Evolutionary conservation across 1,284 basidiomycete genomes (phyloP).

Genomic region (Leccinum angustisporum): DNA sequence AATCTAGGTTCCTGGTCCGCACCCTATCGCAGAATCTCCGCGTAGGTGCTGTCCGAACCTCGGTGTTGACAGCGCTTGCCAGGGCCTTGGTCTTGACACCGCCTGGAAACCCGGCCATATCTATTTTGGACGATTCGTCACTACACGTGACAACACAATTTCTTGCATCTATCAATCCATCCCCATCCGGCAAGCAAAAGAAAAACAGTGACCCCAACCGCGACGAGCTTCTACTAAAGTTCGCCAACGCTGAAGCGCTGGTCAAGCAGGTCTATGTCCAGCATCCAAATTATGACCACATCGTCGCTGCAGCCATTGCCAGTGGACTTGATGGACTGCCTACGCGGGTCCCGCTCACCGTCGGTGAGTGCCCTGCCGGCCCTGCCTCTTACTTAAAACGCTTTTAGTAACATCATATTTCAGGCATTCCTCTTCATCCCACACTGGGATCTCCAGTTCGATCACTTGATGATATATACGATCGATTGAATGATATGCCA

Average conservation of each 20-base stretch:
- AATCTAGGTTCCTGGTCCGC: conserved; percentile 81
- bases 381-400: conserved; percentile 9
- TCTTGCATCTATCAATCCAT: conserved; percentile 39
- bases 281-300: conserved; percentile 87
- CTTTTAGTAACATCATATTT: conserved; percentile 12
- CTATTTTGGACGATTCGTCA: conserved; percentile 28
- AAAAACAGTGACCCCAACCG: conserved; percentile 45
- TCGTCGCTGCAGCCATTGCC: conserved; percentile 66
- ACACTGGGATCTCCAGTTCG: conserved; percentile 83
- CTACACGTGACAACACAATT: conserved; percentile 41
- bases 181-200: conserved; percentile 41
- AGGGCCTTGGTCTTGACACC: conserved; percentile 72
- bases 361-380: conserved; percentile 55
- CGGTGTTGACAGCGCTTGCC: conserved; percentile 82
- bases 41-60: conserved; percentile 84
- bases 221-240: conserved; percentile 48
- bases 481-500: conserved; percentile 61
- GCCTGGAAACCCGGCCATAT: conserved; percentile 31
- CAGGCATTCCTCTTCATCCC: conserved; percentile 70
- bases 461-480: conserved; percentile 82
- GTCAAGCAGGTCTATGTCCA: conserved; percentile 80
- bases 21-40: conserved; percentile 82
- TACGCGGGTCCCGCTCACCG: conserved; percentile 68
- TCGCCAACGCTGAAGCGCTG: conserved; percentile 58
- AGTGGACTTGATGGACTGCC: conserved; percentile 61